These are phyloP conservation scores for Fusarium piperis DNA, from an alignment of 2,329 filamentous ascomycete genomes.

Conservation along the genomic window DNA sequence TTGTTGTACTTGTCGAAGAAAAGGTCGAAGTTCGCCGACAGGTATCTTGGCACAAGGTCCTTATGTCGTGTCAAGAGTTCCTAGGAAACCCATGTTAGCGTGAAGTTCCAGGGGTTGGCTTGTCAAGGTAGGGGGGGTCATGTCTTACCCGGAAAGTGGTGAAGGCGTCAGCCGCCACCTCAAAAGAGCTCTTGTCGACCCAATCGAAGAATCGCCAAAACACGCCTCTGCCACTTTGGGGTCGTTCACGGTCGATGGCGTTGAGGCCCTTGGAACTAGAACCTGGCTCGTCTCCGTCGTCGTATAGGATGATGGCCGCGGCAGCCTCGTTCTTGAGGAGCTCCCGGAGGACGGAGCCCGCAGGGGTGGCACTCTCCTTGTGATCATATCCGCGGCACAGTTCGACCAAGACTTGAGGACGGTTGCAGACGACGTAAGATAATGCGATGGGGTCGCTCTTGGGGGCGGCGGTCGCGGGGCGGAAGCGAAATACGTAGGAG, in stretches of 20 bases:
- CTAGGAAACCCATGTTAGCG: constrained; percentile 55
- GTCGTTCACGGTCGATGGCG: constrained; percentile 78
- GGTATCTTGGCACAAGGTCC: constrained; percentile 85
- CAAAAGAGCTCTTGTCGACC: constrained; percentile 96
- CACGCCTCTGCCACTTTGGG: constrained; percentile 81
- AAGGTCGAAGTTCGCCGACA: constrained; percentile 88
- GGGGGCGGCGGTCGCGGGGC: constrained; percentile 72
- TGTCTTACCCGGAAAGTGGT: constrained; percentile 87
- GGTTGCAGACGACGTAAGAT: constrained; percentile 85
- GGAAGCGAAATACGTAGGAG: constrained; percentile 93
- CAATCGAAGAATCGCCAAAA: constrained; percentile 98
- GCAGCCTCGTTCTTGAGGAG: constrained; percentile 90
- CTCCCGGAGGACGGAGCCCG: constrained; percentile 88
- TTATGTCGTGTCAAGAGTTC: constrained; percentile 96
- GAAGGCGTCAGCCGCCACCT: constrained; percentile 96
- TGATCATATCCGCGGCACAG: constrained; percentile 90
- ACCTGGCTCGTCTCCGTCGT: constrained; percentile 78
- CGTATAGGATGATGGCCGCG: constrained; percentile 90
- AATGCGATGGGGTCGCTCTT: constrained; percentile 84
- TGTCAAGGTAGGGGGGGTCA: neutral
- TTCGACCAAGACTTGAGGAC: constrained; percentile 87
- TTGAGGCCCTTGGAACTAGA: constrained; percentile 80
- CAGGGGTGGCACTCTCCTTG: constrained; percentile 90
- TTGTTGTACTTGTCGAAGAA: constrained; percentile 95
- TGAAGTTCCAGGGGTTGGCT: neutral